Conservation (phyloP, 208 protist species). For the Wallacemonas collosoma region DNA sequence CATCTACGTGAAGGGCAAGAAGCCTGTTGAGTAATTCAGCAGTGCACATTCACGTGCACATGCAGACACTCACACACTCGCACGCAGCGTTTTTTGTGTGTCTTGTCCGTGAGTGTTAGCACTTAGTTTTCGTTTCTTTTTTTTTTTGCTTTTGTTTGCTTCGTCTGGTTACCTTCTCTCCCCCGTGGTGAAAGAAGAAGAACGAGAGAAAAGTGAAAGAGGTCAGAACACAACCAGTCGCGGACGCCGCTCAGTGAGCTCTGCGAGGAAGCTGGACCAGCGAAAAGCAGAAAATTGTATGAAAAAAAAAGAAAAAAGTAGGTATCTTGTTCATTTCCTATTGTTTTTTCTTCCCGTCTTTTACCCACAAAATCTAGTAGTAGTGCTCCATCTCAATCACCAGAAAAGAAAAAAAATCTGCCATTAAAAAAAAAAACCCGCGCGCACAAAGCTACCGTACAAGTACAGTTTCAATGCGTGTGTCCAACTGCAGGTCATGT, state of each 20-base stretch:
- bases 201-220: background rate
- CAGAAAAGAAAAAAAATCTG: constrained; percentile 17
- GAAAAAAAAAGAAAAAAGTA: background rate
- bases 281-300: background rate
- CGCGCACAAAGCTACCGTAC: too few relatives aligned
- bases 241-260: background rate
- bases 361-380: constrained; percentile 20
- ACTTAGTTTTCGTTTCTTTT: constrained; percentile 14
- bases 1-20: constrained; percentile 89
- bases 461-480: too few relatives aligned
- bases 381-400: constrained; percentile 14
- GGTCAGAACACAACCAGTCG: background rate
- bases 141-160: constrained; percentile 6
- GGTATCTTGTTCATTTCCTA: constrained; percentile 20
- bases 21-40: constrained; percentile 50
- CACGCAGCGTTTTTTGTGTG: background rate
- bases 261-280: background rate
- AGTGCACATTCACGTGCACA: background rate
- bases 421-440: too few relatives aligned
- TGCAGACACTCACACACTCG: too few relatives aligned
- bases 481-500: too few relatives aligned
- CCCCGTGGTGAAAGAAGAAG: background rate
- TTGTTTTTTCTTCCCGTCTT: constrained; percentile 14
- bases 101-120: background rate
- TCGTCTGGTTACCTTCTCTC: background rate